Conservation (phyloP, 192 early-diverging fungal genomes). For the Funneliformis mosseae region DNA sequence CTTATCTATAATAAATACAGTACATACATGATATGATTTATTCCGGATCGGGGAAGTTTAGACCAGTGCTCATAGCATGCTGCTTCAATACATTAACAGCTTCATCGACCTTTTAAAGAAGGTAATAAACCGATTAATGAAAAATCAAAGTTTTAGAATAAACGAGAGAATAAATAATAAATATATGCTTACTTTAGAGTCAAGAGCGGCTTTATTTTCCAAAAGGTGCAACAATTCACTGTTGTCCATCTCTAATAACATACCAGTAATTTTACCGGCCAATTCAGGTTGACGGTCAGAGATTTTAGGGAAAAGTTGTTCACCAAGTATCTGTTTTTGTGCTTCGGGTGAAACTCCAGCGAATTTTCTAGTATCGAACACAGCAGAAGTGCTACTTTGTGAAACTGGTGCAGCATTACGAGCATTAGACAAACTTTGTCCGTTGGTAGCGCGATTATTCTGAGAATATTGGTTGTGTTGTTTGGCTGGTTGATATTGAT, state of each 20-base stretch:
- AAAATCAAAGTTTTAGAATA: not conserved
- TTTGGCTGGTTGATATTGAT: slow-evolving; percentile 49
- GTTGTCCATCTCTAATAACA: slow-evolving; percentile 99
- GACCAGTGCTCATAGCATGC: slow-evolving; percentile 43
- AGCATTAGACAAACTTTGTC: slow-evolving; percentile 58
- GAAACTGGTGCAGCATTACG: slow-evolving; percentile 32
- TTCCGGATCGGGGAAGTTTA: slow-evolving; percentile 5
- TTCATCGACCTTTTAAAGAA: slow-evolving; percentile 51
- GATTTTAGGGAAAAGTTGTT: slow-evolving; percentile 92
- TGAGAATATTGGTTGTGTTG: slow-evolving; percentile 46
- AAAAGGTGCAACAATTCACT: slow-evolving; percentile 87
- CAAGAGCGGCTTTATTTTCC: slow-evolving; percentile 79
- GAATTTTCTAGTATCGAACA: slow-evolving; percentile 17
- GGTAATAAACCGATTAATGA: not conserved
- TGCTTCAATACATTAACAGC: slow-evolving; percentile 83
- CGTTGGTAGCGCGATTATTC: slow-evolving; percentile 54
- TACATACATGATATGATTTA: slow-evolving; percentile 19
- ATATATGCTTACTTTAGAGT: slow-evolving; percentile 63
- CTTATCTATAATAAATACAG: not conserved
- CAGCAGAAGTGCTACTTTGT: slow-evolving; percentile 42
- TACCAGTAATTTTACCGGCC: slow-evolving; percentile 98
- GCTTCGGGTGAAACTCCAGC: slow-evolving; percentile 58
- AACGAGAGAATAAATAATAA: not conserved
- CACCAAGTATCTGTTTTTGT: slow-evolving; percentile 97
- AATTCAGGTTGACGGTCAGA: slow-evolving; percentile 64